phyloP scores from a whole-genome alignment of 495 filamentous ascomycete genomes.

The Aspergillus cristatus region DNA sequence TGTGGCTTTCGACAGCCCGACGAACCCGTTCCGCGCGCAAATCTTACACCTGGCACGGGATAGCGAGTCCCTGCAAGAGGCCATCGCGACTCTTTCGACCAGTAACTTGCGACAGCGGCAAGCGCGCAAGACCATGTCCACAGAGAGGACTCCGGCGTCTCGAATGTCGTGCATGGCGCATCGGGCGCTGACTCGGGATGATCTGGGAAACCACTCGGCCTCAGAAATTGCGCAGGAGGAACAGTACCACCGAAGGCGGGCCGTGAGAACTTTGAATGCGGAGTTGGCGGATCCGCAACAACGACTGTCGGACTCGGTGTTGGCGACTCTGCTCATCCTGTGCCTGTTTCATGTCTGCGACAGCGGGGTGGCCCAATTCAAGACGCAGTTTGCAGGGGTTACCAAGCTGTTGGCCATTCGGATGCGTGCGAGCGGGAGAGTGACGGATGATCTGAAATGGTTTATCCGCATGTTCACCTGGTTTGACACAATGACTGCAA shows the following conservation, averaged over 20 bases:
- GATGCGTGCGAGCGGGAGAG: slow-evolving; percentile 45
- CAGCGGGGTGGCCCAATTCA: slow-evolving; percentile 83
- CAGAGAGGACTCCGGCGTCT: slow-evolving; percentile 33
- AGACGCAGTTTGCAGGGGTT: slow-evolving; percentile 88
- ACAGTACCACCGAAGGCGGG: slow-evolving; percentile 67
- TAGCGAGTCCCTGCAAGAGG: slow-evolving; percentile 79
- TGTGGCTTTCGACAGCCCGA: slow-evolving; percentile 80
- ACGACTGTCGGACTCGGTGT: slow-evolving; percentile 74
- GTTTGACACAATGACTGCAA: slow-evolving; percentile 89
- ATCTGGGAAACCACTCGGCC: slow-evolving; percentile 23
- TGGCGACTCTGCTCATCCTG: slow-evolving; percentile 79
- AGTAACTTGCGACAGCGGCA: slow-evolving; percentile 62
- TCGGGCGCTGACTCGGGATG: slow-evolving; percentile 31
- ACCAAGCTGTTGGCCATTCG: slow-evolving; percentile 84
- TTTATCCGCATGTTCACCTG: slow-evolving; percentile 95
- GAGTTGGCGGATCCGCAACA: slow-evolving; percentile 66
- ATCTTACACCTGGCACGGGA: slow-evolving; percentile 68
- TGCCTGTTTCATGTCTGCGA: slow-evolving; percentile 93
- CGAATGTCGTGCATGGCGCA: slow-evolving; percentile 45
- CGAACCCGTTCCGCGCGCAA: slow-evolving; percentile 76
- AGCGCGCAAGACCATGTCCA: slow-evolving; percentile 31
- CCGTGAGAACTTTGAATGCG: slow-evolving; percentile 73
- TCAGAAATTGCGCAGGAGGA: slow-evolving; percentile 51
- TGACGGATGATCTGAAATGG: slow-evolving; percentile 69
- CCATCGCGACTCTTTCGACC: slow-evolving; percentile 79